Base-by-base conservation (phyloP, 495 filamentous ascomycete genomes). In the Aspergillus leporis region DNA sequence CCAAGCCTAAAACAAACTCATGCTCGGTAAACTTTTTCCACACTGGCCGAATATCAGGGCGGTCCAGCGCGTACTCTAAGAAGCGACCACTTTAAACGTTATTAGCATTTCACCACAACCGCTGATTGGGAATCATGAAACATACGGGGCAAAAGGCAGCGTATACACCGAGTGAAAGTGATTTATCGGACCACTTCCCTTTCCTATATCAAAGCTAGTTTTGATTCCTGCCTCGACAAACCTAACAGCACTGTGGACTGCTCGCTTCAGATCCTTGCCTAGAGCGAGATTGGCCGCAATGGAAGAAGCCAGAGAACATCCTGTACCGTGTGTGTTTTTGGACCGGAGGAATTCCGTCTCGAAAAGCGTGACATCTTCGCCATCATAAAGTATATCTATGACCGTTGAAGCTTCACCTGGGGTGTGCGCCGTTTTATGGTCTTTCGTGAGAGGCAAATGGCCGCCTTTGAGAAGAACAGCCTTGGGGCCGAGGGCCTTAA, bases 401-500 rank as follows among this genome's bases (percentile, higher is more conserved):
- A 96, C 84, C 5, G 83, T 69, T 22, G 88, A 76, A 47, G 74
- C 83, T 30, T 92, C 87, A 22, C 75, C 77, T 3, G 82, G 74
- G 18, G 70, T 72, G 43, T 73, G 74, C 0, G 90, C 84, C 2
- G 77, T 75, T 25, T 72, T 72, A 40, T 72, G 66, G 16, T 88
- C 83, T 58, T 81, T 83, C 5, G 79, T 87, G 51, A 97, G 69
- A 8, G 94, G 92, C n/a, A 88, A 69, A 77, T 98, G 94, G 1
- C 94, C 94, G 32, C 94, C 94, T 73, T 98, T 98, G 23, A 98
- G 74, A 1, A 97, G 80, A 16, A 97, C 88, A 70, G 88, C 90
- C 58, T 85, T 83, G 0, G 91, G 85, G 0, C 93, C 94, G 18
- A 95, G 74, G 6, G 66, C 61, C 36, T 85, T 82, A 0, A 97